Percentiles rank a stretch among this genome's conserved stretches.
phyloP scores from a whole-genome alignment of 2,329 filamentous ascomycete genomes.

The Pyricularia sp. region DNA sequence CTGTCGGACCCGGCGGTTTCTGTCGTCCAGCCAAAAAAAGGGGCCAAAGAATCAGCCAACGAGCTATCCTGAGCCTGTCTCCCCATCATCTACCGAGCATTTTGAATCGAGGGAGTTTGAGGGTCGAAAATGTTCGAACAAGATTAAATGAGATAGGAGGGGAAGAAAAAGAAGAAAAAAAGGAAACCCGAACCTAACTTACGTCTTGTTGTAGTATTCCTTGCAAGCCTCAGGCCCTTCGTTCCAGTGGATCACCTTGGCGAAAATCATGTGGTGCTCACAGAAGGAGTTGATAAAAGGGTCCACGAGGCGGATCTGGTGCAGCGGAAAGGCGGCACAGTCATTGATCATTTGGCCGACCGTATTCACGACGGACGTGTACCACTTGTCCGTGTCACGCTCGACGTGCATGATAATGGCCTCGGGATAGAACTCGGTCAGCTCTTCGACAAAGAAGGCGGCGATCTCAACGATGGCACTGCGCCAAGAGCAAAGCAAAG shows the following conservation, averaged over 20 bases:
- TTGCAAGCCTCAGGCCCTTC: neutral
- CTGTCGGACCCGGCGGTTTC: neutral
- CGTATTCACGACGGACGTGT: neutral
- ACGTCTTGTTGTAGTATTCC: neutral
- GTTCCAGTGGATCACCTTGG: neutral
- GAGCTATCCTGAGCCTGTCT: neutral
- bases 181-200: neutral
- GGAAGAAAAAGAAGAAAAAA: neutral
- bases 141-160: too few species aligned
- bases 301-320: neutral
- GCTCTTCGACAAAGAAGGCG: neutral
- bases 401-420: neutral
- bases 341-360: neutral
- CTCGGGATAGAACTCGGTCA: neutral
- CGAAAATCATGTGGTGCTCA: neutral
- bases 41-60: neutral
- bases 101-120: too few species aligned
- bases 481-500: neutral
- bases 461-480: neutral
- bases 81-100: neutral
- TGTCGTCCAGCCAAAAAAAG: neutral
- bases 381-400: neutral
- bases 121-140: too few species aligned
- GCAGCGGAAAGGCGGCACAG: neutral
- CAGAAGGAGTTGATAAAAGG: neutral